Evolutionary conservation across 305 asterid species (phyloP).

Genomic region (Solanum hybrid): DNA sequence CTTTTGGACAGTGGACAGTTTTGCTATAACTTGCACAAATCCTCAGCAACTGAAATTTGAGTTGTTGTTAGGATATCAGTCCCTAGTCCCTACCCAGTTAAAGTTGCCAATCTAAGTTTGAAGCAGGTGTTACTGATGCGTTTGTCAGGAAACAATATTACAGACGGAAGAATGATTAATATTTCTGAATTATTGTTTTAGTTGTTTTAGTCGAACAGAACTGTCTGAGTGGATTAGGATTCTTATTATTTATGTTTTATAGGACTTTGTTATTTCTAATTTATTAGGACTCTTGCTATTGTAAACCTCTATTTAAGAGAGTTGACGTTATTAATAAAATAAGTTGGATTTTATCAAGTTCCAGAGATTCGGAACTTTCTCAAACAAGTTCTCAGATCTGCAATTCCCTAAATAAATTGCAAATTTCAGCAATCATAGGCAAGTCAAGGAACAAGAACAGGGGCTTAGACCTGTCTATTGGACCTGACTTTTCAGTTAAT

Average conservation of each 20-base stretch:
- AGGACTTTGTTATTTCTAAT: not conserved
- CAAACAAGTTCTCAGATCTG: too few relatives aligned
- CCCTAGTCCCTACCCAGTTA: not conserved
- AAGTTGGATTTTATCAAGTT: too few relatives aligned
- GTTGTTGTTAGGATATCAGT: not conserved
- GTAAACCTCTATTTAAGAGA: too few relatives aligned
- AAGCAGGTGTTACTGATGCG: not conserved
- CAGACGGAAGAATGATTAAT: not conserved
- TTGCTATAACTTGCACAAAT: not conserved
- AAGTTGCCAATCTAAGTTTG: not conserved
- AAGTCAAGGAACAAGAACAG: too few relatives aligned
- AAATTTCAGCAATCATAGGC: too few relatives aligned
- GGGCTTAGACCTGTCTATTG: too few relatives aligned
- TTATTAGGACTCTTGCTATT: not conserved
- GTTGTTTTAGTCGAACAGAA: not conserved
- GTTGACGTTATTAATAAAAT: too few relatives aligned
- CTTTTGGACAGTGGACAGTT: not conserved
- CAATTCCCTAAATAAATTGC: too few relatives aligned
- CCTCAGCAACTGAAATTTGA: not conserved
- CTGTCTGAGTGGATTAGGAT: not conserved
- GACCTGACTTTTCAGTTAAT: too few relatives aligned
- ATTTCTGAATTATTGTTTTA: not conserved
- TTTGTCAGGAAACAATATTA: not conserved
- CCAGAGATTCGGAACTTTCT: too few relatives aligned
- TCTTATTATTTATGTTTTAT: not conserved